Conservation (phyloP, 345 rosid species). For the Syzygium grande region DNA sequence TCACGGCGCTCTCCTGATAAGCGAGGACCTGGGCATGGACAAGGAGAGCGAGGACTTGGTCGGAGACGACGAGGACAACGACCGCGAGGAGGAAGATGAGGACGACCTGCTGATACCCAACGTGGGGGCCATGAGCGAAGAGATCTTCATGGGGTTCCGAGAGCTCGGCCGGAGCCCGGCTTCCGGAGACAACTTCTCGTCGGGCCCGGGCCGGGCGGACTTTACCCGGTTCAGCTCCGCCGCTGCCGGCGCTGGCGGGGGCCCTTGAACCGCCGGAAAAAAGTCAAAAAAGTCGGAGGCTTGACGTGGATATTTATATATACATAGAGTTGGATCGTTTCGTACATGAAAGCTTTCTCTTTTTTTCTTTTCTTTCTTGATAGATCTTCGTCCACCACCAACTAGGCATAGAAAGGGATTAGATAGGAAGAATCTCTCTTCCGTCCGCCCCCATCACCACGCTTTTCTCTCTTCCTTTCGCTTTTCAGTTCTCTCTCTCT, state of each 20-base stretch:
- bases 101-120: constrained; percentile 56
- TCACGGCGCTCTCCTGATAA: neutral
- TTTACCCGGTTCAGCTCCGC: neutral
- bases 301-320: neutral
- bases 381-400: neutral
- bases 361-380: neutral
- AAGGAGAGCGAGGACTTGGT: constrained; percentile 6
- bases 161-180: constrained; percentile 21
- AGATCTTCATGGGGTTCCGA: constrained; percentile 24
- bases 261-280: neutral
- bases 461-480: neutral
- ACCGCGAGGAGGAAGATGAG: constrained; percentile 21
- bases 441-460: neutral
- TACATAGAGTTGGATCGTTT: neutral
- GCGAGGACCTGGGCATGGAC: constrained; percentile 3
- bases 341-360: neutral
- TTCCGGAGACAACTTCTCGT: neutral
- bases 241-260: neutral
- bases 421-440: constrained; percentile 12
- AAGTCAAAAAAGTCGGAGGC: neutral
- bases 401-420: constrained; percentile 5
- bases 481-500: neutral
- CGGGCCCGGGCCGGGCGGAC: neutral
- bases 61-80: neutral
- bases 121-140: constrained; percentile 17